Evolutionary conservation across 1,139 yeast species (phyloP).

Genomic region (Scheffersomyces stambukii): DNA sequence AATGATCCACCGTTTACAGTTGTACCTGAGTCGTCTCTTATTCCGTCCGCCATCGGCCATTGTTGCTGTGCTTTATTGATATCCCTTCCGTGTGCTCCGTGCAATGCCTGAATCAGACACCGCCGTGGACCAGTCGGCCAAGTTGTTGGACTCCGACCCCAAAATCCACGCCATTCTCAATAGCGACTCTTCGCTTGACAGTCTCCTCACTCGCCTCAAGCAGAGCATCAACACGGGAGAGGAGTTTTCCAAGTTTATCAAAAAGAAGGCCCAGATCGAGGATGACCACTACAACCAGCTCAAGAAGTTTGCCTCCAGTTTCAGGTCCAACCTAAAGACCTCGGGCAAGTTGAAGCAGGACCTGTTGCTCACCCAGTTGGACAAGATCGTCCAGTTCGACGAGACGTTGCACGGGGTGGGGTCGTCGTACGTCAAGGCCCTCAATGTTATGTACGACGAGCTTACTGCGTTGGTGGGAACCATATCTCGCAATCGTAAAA

Average conservation of each 20-base stretch:
- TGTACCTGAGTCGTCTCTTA: no score
- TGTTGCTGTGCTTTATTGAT: no score
- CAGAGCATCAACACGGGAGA: slow-evolving; percentile 79
- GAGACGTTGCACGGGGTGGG: slow-evolving; percentile 74
- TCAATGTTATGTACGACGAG: slow-evolving; percentile 85
- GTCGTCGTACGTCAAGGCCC: slow-evolving; percentile 69
- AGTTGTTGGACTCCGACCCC: slow-evolving; percentile 9
- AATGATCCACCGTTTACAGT: no score
- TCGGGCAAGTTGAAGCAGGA: slow-evolving; percentile 52
- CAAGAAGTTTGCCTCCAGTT: slow-evolving; percentile 58
- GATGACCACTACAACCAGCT: slow-evolving; percentile 74
- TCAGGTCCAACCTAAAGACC: slow-evolving; percentile 51
- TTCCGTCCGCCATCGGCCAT: no score
- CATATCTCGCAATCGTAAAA: slow-evolving; percentile 67
- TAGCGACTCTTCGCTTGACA: slow-evolving; percentile 50
- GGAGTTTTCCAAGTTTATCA: slow-evolving; percentile 74
- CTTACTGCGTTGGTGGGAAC: slow-evolving; percentile 67
- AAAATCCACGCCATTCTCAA: slow-evolving; percentile 28
- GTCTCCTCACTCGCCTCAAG: slow-evolving; percentile 68
- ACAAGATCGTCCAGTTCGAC: slow-evolving; percentile 69
- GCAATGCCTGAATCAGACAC: no score
- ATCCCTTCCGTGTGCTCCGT: no score
- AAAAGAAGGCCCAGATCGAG: slow-evolving; percentile 75
- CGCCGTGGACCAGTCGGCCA: no score
- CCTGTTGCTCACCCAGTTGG: slow-evolving; percentile 64